phyloP scores from a whole-genome alignment of 1,139 yeast species.

The Debaryomycetaceae sp. region DNA sequence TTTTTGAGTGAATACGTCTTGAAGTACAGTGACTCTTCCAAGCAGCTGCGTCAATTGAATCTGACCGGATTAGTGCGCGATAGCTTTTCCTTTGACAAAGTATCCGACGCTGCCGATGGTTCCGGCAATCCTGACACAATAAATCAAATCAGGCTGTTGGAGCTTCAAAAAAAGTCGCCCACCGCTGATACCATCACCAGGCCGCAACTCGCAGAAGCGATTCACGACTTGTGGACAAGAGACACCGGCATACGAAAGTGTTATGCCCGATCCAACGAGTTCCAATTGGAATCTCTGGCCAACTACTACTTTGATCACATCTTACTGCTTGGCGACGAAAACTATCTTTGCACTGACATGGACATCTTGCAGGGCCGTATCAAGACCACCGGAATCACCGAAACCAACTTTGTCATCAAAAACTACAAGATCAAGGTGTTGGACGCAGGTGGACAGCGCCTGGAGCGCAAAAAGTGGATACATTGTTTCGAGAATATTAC shows the following conservation, averaged over 20 bases:
- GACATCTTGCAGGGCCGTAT: conserved; percentile 87
- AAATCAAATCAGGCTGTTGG: conserved; percentile 7
- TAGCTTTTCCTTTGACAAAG: conserved; percentile 6
- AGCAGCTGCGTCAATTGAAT: conserved; percentile 35
- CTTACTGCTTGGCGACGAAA: conserved; percentile 47
- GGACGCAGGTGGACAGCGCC: conserved; percentile 97
- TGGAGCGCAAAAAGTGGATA: conserved; percentile 92
- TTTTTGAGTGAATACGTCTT: conserved; percentile 56
- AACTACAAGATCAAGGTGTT: conserved; percentile 61
- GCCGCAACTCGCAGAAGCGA: conserved; percentile 55
- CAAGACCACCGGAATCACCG: conserved; percentile 93
- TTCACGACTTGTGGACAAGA: conserved; percentile 50
- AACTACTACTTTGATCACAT: conserved; percentile 68
- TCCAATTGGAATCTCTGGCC: conserved; percentile 76
- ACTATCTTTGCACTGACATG: conserved; percentile 62
- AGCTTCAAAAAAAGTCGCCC: conserved; percentile 1
- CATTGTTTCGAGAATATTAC: conserved; percentile 92
- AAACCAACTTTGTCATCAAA: conserved; percentile 66
- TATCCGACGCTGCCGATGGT: conserved; percentile 3
- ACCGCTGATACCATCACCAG: conserved; percentile 6
- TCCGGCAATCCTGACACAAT: conserved; percentile 2
- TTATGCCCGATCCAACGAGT: conserved; percentile 56
- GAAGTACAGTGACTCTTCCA: conserved; percentile 48
- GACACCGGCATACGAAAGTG: conserved; percentile 61
- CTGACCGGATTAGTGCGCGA: conserved; percentile 40